These are phyloP conservation scores for Cladophialophora exuberans DNA, from an alignment of 2,329 filamentous ascomycete genomes.

Conservation along the genomic window DNA sequence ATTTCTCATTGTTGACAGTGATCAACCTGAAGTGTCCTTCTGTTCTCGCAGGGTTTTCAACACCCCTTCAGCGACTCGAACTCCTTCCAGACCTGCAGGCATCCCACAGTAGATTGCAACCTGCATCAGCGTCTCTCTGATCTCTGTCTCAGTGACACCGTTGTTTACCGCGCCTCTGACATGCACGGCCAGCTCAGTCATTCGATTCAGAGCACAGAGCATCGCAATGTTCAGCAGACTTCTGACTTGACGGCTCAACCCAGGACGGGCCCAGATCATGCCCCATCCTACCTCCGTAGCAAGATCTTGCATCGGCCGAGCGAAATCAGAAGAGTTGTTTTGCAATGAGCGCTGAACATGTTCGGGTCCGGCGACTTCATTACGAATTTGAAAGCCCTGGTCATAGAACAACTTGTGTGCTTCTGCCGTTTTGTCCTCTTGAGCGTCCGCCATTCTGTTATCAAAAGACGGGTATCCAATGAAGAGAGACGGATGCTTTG, in stretches of 20 bases:
- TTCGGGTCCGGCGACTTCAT: conserved; percentile 62
- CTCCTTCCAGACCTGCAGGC: conserved; percentile 48
- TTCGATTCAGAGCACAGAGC: conserved; percentile 64
- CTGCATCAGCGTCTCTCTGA: conserved; percentile 54
- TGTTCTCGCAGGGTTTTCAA: conserved; percentile 27
- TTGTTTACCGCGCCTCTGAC: conserved; percentile 67
- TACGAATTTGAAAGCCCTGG: conserved; percentile 63
- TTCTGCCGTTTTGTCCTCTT: conserved; percentile 26
- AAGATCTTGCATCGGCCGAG: conserved; percentile 63
- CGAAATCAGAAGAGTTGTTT: conserved; percentile 63
- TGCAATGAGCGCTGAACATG: conserved; percentile 55
- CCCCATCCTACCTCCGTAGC: conserved; percentile 69
- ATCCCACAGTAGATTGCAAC: conserved; percentile 45
- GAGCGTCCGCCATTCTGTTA: conserved; percentile 19
- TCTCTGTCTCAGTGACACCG: conserved; percentile 63
- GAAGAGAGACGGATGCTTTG: background rate
- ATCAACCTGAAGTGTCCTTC: background rate
- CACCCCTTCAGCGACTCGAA: conserved; percentile 37
- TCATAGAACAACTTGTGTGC: conserved; percentile 62
- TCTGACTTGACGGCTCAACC: conserved; percentile 63
- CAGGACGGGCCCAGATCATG: conserved; percentile 65
- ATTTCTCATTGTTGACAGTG: background rate
- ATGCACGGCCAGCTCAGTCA: conserved; percentile 63
- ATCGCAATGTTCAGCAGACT: conserved; percentile 68
- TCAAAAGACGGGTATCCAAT: too few species aligned